Evolutionary conservation across 495 filamentous ascomycete genomes (phyloP).

Genomic region (Aspergillus wentii): DNA sequence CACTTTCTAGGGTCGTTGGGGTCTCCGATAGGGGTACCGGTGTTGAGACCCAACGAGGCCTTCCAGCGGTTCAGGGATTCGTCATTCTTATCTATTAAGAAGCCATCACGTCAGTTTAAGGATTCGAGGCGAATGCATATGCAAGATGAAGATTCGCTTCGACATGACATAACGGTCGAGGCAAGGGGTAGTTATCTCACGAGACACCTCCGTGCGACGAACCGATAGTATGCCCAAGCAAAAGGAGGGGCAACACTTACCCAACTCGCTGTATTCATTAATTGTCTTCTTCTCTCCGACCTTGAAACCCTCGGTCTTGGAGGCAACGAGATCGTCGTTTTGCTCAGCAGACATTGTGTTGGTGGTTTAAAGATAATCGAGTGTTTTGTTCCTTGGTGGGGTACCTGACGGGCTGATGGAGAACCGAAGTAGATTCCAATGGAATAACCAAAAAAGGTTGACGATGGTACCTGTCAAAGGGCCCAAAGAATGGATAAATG

Average conservation of each 20-base stretch:
- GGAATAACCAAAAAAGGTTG: too few species aligned
- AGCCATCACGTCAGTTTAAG: too few species aligned
- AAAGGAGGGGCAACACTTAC: slow-evolving; percentile 57
- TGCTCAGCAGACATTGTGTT: slow-evolving; percentile 63
- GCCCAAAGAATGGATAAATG: too few species aligned
- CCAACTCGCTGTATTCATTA: slow-evolving; percentile 85
- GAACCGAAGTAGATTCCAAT: background rate
- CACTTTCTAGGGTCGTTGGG: slow-evolving; percentile 74
- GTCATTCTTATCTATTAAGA: slow-evolving; percentile 57
- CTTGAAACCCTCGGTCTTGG: slow-evolving; percentile 92
- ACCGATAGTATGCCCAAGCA: too few species aligned
- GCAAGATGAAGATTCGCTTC: slow-evolving; percentile 2
- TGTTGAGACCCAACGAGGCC: slow-evolving; percentile 78
- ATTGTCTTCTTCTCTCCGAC: slow-evolving; percentile 97
- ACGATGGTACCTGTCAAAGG: too few species aligned
- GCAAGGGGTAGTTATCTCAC: too few species aligned
- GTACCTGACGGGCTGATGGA: slow-evolving; percentile 3
- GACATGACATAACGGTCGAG: too few species aligned
- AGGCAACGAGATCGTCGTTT: slow-evolving; percentile 82
- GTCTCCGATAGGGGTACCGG: slow-evolving; percentile 59
- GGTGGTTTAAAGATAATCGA: too few species aligned
- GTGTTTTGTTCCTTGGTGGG: slow-evolving; percentile 6
- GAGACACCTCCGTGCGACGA: too few species aligned
- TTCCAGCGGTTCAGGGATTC: slow-evolving; percentile 97
- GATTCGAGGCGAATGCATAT: slow-evolving; percentile 6